These are phyloP conservation scores for Rubroboletus pulcherrimus DNA, from an alignment of 768 basidiomycete species.

Conservation along the genomic window DNA sequence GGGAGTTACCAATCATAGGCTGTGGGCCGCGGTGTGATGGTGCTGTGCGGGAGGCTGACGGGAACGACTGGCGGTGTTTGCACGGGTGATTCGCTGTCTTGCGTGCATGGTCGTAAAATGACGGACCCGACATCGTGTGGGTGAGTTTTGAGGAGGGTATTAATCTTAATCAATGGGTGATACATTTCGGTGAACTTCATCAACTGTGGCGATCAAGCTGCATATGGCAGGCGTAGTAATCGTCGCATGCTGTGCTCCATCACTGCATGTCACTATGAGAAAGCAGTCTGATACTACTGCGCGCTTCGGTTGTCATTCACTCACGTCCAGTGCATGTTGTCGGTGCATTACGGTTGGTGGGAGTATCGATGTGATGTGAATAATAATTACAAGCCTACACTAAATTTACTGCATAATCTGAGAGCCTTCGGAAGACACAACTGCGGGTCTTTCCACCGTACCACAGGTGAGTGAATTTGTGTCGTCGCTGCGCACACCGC, in stretches of 20 bases:
- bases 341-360: neutral
- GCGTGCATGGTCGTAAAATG: neutral
- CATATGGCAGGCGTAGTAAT: conserved; percentile 13
- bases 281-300: neutral
- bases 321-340: neutral
- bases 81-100: neutral
- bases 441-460: neutral
- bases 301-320: neutral
- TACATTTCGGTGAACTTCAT: neutral
- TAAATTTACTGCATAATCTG: neutral
- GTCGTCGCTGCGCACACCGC: neutral
- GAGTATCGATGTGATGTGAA: neutral
- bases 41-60: conserved; percentile 15
- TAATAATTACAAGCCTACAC: neutral
- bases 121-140: neutral
- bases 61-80: neutral
- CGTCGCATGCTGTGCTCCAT: neutral
- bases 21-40: neutral
- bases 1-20: neutral
- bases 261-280: neutral
- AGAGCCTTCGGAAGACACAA: neutral
- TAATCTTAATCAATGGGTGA: neutral
- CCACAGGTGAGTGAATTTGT: neutral
- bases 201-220: conserved; percentile 2
- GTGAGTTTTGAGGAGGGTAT: neutral